These are phyloP conservation scores for Agrocybe pediades DNA, from an alignment of 768 basidiomycete genomes.

Conservation along the genomic window DNA sequence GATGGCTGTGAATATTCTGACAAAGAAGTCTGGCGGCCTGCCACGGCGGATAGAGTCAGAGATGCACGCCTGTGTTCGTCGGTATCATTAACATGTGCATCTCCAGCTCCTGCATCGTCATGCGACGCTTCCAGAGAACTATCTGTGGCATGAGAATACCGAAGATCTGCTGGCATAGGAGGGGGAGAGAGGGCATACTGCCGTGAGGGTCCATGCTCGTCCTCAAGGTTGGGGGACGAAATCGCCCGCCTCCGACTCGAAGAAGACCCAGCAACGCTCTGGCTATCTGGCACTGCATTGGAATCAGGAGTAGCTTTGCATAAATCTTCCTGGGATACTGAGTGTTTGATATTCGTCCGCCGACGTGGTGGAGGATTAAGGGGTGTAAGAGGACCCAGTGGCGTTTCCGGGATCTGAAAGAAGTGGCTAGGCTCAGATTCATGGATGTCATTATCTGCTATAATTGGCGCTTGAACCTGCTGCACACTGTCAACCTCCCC, in stretches of 20 bases:
- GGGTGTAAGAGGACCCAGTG: slow-evolving; percentile 57
- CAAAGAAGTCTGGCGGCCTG: slow-evolving; percentile 55
- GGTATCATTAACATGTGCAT: slow-evolving; percentile 30
- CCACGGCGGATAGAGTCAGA: slow-evolving; percentile 49
- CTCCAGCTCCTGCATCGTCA: slow-evolving; percentile 18
- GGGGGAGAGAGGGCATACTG: slow-evolving; percentile 44
- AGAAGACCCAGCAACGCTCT: slow-evolving; percentile 12
- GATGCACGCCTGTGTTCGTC: slow-evolving; percentile 44
- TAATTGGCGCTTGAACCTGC: slow-evolving; percentile 29
- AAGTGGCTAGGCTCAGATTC: no score
- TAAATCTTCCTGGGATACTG: slow-evolving; percentile 30
- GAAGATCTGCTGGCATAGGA: slow-evolving; percentile 30
- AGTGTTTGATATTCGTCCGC: not conserved
- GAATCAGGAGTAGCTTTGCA: slow-evolving; percentile 24
- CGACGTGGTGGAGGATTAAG: slow-evolving; percentile 67
- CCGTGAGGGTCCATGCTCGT: slow-evolving; percentile 38
- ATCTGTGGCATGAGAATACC: slow-evolving; percentile 33
- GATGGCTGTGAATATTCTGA: slow-evolving; percentile 74
- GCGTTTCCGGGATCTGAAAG: no score
- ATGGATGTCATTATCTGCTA: slow-evolving; percentile 16
- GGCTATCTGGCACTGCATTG: slow-evolving; percentile 10
- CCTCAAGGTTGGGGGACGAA: slow-evolving; percentile 57
- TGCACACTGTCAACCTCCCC: no score
- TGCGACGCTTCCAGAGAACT: slow-evolving; percentile 31
- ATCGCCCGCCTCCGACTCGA: slow-evolving; percentile 44